Conservation (phyloP, 805 yeast species). For the Jamesozyma lodderae region DNA sequence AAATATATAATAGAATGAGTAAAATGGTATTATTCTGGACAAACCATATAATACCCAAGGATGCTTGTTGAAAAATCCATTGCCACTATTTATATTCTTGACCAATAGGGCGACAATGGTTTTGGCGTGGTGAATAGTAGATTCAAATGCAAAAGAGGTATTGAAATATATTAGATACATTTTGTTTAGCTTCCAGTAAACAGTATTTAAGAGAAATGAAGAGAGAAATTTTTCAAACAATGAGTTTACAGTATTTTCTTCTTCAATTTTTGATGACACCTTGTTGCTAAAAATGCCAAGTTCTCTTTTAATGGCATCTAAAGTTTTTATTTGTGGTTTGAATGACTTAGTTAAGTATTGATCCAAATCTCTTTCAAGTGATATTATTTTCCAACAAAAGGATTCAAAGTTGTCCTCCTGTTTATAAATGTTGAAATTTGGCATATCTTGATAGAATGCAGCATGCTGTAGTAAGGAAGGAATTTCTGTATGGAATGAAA, state of each 20-base stretch:
- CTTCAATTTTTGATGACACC: constrained; percentile 1
- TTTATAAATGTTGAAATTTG: constrained; percentile 20
- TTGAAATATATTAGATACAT: constrained; percentile 19
- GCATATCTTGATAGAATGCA: constrained; percentile 20
- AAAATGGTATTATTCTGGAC: constrained; percentile 19
- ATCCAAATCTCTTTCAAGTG: constrained; percentile 29
- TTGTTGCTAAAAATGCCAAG: constrained; percentile 14
- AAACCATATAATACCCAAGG: constrained; percentile 19
- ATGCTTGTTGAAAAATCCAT: constrained; percentile 15
- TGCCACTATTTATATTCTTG: constrained; percentile 11
- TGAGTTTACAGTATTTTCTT: constrained; percentile 11
- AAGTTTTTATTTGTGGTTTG: constrained; percentile 24
- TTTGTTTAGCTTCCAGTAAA: constrained; percentile 24
- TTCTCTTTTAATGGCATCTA: constrained; percentile 23
- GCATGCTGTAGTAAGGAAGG: constrained; percentile 24
- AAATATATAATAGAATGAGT: constrained; percentile 20
- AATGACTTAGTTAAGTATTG: constrained; percentile 10
- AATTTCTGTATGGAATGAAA: constrained; percentile 18
- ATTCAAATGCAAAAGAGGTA: constrained; percentile 12
- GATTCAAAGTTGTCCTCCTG: constrained; percentile 25
- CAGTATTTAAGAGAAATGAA: constrained; percentile 12
- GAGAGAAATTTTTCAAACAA: constrained; percentile 21
- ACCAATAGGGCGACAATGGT: constrained; percentile 16
- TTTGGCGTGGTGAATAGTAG: constrained; percentile 14
- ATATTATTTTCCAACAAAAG: constrained; percentile 24